Evolutionary conservation across 176 grass and related monocot species (phyloP), one percentile per base, ranked within the genome.

Genomic region (Oryza meridionalis): DNA sequence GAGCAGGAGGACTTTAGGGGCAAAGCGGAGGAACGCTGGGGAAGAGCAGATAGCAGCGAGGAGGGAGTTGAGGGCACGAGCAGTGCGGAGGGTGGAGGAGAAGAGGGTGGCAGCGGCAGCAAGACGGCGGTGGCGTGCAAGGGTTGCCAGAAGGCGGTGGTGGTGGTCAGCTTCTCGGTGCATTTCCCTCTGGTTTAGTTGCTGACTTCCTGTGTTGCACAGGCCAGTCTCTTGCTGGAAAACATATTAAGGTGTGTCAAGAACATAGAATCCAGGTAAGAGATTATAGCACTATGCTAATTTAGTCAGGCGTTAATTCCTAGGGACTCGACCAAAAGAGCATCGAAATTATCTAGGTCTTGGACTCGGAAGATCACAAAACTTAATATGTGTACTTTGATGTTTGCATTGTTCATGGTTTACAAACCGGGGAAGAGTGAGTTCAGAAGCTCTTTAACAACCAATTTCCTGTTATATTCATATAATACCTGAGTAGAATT

Each of bases 191-290:
- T 21, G 53, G 6, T 58, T 58, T 21, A 21, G 53, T 58, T 58
- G 17, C 53, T 58, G 1, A 2, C 53, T 58, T 58, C 53, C 53
- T 58, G 53, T 58, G 53, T 94, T 93, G 87, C 95, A 98, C 51
- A 93, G 76, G 46, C 90, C 90, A 70, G 92, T 94, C 82, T 90
- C 82, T 75, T 93, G 92, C 95, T 97, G 92, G 13, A 91, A 73
- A 81, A 11, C 37, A 76, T 69, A 67, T n/a, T 29, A 33, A 63
- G 19, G 79, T 43, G 58, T 62, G 67, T 84, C 15, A 66, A 72
- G 9, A 17, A 72, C 53, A 29, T 8, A 21, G 10, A 38, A 38
- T 7, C 37, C 37, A 38, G 58, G 33, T 64, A 45, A 65, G 11
- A 16, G 14, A 75, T 12, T 9, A 31, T 9, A n/a, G 19, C 78